A percentile compares a stretch with the other conserved stretches of the same genome.
These are phyloP conservation scores for Apiotrichum akiyoshidainum DNA, from an alignment of 1,284 basidiomycete species.

Conservation along the genomic window DNA sequence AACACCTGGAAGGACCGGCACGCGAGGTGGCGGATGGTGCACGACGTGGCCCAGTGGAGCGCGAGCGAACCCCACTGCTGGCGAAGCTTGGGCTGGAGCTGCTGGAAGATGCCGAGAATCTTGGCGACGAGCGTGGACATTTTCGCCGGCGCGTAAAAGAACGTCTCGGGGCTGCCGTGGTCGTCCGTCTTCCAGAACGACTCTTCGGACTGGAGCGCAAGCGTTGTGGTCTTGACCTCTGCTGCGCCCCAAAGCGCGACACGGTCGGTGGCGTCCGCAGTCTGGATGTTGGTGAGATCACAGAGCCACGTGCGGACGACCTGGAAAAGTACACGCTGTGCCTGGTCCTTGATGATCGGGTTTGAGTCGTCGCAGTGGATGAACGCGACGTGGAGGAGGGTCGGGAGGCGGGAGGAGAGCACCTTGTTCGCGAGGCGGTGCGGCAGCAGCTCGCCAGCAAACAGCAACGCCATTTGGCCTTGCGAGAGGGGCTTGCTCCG, in stretches of 20 bases:
- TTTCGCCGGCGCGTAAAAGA: slow-evolving; percentile 56
- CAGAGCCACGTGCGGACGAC: slow-evolving; percentile 69
- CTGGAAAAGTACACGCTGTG: slow-evolving; percentile 73
- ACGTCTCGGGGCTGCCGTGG: slow-evolving; percentile 38
- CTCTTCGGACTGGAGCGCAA: slow-evolving; percentile 47
- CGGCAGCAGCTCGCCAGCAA: slow-evolving; percentile 76
- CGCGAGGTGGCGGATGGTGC: slow-evolving; percentile 79
- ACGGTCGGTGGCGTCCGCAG: slow-evolving; percentile 23
- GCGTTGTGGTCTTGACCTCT: slow-evolving; percentile 59
- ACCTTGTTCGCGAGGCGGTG: slow-evolving; percentile 67
- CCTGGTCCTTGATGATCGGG: slow-evolving; percentile 65
- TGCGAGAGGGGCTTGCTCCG: slow-evolving; percentile 58
- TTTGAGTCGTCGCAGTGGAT: slow-evolving; percentile 77
- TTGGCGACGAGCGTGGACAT: slow-evolving; percentile 68
- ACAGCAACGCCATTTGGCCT: slow-evolving; percentile 83
- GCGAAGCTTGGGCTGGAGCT: slow-evolving; percentile 64
- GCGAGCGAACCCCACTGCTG: slow-evolving; percentile 79
- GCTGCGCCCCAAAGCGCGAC: slow-evolving; percentile 32
- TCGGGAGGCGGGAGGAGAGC: slow-evolving; percentile 65
- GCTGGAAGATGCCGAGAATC: slow-evolving; percentile 66
- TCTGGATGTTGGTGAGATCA: slow-evolving; percentile 44
- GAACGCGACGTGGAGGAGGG: slow-evolving; percentile 75
- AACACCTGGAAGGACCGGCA: slow-evolving; percentile 90
- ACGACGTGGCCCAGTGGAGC: slow-evolving; percentile 79
- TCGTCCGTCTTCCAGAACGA: slow-evolving; percentile 75